A percentile compares a stretch with the other conserved stretches of the same genome.
These are phyloP conservation scores for Mycena haematopus DNA, from an alignment of 768 basidiomycete species.

Conservation along the genomic window DNA sequence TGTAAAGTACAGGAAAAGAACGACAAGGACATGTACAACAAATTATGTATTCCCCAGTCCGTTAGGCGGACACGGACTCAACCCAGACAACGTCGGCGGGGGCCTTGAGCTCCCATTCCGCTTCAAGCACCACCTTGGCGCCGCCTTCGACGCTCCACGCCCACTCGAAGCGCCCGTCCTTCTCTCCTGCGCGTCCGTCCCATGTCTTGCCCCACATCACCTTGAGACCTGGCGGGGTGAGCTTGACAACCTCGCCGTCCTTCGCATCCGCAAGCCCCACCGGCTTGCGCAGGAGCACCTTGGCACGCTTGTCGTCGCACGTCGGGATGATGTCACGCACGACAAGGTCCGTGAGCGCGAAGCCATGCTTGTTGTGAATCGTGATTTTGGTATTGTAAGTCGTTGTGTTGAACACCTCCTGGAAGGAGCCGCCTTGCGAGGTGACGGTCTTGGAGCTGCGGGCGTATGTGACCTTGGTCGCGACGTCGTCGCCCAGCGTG, in stretches of 20 bases:
- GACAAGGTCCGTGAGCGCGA: slow-evolving; percentile 49
- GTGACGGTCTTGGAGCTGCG: slow-evolving; percentile 46
- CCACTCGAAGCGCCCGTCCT: slow-evolving; percentile 67
- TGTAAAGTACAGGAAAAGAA: background rate
- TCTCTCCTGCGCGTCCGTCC: slow-evolving; percentile 55
- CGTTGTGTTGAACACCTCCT: slow-evolving; percentile 50
- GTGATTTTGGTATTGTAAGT: slow-evolving; percentile 53
- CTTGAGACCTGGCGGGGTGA: slow-evolving; percentile 36
- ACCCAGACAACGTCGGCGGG: slow-evolving; percentile 41
- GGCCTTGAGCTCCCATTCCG: slow-evolving; percentile 60
- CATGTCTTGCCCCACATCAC: slow-evolving; percentile 45
- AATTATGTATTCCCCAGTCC: background rate
- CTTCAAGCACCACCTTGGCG: slow-evolving; percentile 48
- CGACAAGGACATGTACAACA: background rate
- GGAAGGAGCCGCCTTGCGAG: slow-evolving; percentile 47
- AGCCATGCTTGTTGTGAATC: slow-evolving; percentile 56
- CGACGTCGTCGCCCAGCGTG: slow-evolving; percentile 56
- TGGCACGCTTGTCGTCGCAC: slow-evolving; percentile 47
- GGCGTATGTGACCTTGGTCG: slow-evolving; percentile 51
- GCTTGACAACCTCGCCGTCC: slow-evolving; percentile 43
- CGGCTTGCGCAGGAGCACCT: slow-evolving; percentile 55
- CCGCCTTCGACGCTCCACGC: slow-evolving; percentile 50
- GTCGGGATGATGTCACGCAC: slow-evolving; percentile 56
- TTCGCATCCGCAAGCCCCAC: slow-evolving; percentile 52
- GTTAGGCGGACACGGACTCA: slow-evolving; percentile 28